Evolutionary conservation across 1,284 basidiomycete species (phyloP).

Genomic region (Ustilago curta): DNA sequence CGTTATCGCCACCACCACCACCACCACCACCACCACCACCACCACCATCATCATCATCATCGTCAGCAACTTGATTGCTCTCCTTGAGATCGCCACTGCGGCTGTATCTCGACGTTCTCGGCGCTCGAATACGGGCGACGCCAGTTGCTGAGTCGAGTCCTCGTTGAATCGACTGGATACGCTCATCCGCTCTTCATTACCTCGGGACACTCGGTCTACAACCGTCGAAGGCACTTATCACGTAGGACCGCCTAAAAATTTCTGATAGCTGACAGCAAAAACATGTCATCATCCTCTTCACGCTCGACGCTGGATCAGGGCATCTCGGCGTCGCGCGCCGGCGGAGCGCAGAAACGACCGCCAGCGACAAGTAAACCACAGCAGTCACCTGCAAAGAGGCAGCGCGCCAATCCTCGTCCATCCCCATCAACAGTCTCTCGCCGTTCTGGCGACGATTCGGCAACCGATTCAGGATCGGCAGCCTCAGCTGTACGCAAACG

Average conservation of each 20-base stretch:
- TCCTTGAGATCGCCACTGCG: neutral
- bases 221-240: neutral
- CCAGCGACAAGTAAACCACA: slow-evolving; percentile 24
- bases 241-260: neutral
- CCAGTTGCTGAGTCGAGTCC: too few species aligned
- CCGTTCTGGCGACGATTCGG: slow-evolving; percentile 28
- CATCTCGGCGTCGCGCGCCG: slow-evolving; percentile 44
- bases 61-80: neutral
- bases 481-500: slow-evolving; percentile 24
- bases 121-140: too few species aligned
- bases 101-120: neutral
- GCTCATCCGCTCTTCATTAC: neutral
- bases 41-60: slow-evolving; percentile 1
- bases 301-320: slow-evolving; percentile 33
- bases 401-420: slow-evolving; percentile 23
- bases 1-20: slow-evolving; percentile 5
- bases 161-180: neutral
- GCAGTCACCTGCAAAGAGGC: slow-evolving; percentile 23
- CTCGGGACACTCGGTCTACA: neutral
- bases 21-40: slow-evolving; percentile 2
- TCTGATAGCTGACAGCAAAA: neutral
- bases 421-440: slow-evolving; percentile 32
- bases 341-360: slow-evolving; percentile 40
- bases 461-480: slow-evolving; percentile 25
- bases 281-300: slow-evolving; percentile 33